A percentile compares a stretch with the other conserved stretches of the same genome.
These are phyloP conservation scores for Helenozyma rhizophorensis DNA, from an alignment of 805 yeast species.

Conservation along the genomic window DNA sequence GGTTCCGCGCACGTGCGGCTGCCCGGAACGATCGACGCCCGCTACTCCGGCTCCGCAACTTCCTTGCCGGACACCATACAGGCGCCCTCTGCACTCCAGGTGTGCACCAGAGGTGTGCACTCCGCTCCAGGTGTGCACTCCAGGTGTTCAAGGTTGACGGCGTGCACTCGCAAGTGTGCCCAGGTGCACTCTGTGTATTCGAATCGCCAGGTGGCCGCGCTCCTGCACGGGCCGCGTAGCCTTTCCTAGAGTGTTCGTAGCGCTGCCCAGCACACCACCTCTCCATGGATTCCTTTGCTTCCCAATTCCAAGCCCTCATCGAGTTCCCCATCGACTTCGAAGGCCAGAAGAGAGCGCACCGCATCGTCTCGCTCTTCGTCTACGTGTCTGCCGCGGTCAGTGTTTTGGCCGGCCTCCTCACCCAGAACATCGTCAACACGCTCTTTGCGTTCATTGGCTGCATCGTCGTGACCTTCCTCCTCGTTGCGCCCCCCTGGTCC, in stretches of 20 bases:
- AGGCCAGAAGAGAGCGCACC: constrained; percentile 47
- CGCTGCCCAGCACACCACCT: neutral
- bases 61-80: too few relatives aligned
- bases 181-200: too few relatives aligned
- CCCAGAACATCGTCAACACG: constrained; percentile 40
- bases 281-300: constrained; percentile 15
- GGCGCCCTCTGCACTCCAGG: too few relatives aligned
- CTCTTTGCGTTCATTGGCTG: constrained; percentile 35
- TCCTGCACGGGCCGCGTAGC: neutral
- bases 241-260: neutral
- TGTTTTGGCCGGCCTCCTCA: constrained; percentile 44
- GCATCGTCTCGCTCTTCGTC: constrained; percentile 20
- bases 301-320: constrained; percentile 8
- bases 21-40: too few relatives aligned
- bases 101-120: too few relatives aligned
- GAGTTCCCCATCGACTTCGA: constrained; percentile 46
- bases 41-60: too few relatives aligned
- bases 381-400: constrained; percentile 29
- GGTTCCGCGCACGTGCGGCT: too few relatives aligned
- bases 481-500: constrained; percentile 57
- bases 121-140: too few relatives aligned
- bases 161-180: too few relatives aligned
- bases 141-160: too few relatives aligned
- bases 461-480: constrained; percentile 25
- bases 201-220: neutral